Evolutionary conservation across 73 alveolate genomes (phyloP).

Genomic region (Halteria grandinella): DNA sequence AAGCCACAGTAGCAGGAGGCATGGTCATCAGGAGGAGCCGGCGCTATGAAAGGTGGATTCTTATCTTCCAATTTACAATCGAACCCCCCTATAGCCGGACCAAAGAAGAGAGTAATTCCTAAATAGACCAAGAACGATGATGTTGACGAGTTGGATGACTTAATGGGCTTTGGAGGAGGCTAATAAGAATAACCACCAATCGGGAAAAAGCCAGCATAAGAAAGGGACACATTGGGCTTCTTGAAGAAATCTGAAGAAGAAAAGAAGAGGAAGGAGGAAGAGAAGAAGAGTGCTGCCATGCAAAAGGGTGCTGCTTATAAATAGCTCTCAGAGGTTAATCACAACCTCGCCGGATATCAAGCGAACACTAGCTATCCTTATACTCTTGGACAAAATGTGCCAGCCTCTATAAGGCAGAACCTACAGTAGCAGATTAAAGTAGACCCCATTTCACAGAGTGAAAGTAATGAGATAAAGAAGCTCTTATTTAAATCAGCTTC

Average conservation of each 20-base stretch:
- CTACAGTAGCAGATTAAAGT: not conserved
- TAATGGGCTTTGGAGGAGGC: constrained; percentile 37
- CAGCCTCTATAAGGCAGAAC: constrained; percentile 3
- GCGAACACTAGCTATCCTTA: not conserved
- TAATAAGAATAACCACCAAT: not conserved
- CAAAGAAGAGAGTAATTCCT: not conserved
- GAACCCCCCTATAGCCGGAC: too few species aligned
- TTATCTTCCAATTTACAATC: too few species aligned
- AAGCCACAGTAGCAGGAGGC: not conserved
- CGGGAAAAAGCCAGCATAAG: not conserved
- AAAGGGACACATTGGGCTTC: constrained; percentile 47
- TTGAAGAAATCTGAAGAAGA: constrained; percentile 36
- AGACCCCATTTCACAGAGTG: not conserved
- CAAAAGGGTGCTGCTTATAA: not conserved
- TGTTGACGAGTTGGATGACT: constrained; percentile 26
- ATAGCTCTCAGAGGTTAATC: not conserved
- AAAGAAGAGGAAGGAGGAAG: constrained; percentile 28
- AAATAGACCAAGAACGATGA: not conserved
- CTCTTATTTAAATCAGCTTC: constrained; percentile 22
- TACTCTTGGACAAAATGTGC: not conserved
- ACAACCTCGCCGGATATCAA: constrained; percentile 6
- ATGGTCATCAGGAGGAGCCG: not conserved
- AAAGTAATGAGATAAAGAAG: constrained; percentile 32
- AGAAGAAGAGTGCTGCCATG: not conserved
- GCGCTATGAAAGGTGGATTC: not conserved